Evolutionary conservation across 495 filamentous ascomycete genomes (phyloP).

Genomic region (Darksidea phi): DNA sequence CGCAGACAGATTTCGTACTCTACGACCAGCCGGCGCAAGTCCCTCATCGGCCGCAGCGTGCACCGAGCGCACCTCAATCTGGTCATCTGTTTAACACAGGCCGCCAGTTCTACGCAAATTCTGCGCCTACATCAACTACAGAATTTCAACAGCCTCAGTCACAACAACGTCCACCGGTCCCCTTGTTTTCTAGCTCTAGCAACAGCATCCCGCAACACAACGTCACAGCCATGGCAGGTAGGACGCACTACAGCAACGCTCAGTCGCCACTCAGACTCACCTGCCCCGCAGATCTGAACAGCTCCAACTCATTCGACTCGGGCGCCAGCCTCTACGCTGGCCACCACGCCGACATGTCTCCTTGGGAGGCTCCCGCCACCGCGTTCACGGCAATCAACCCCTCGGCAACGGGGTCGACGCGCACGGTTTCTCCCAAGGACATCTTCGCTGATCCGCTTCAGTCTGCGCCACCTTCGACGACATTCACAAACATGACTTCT

Average conservation of each 20-base stretch:
- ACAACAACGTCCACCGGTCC: constrained; percentile 53
- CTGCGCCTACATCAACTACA: constrained; percentile 39
- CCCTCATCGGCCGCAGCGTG: constrained; percentile 37
- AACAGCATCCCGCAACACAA: constrained; percentile 21
- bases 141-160: constrained; percentile 35
- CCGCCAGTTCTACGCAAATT: constrained; percentile 40
- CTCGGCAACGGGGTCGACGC: constrained; percentile 26
- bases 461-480: constrained; percentile 78
- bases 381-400: constrained; percentile 43
- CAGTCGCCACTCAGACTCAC: constrained; percentile 19
- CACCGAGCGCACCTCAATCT: constrained; percentile 41
- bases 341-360: constrained; percentile 22
- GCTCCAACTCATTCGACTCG: constrained; percentile 34
- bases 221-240: constrained; percentile 37
- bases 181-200: constrained; percentile 50
- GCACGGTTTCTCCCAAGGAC: constrained; percentile 83
- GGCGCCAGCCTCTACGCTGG: constrained; percentile 28
- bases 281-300: constrained; percentile 28
- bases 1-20: constrained; percentile 47
- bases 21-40: constrained; percentile 39
- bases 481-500: constrained; percentile 82
- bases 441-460: constrained; percentile 65
- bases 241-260: background rate
- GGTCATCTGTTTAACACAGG: constrained; percentile 43
- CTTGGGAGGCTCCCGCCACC: constrained; percentile 10